A percentile compares a stretch with the other conserved stretches of the same genome.
Evolutionary conservation across 331 rosid genomes (phyloP).

Genomic region (Pyracantha coccinea): DNA sequence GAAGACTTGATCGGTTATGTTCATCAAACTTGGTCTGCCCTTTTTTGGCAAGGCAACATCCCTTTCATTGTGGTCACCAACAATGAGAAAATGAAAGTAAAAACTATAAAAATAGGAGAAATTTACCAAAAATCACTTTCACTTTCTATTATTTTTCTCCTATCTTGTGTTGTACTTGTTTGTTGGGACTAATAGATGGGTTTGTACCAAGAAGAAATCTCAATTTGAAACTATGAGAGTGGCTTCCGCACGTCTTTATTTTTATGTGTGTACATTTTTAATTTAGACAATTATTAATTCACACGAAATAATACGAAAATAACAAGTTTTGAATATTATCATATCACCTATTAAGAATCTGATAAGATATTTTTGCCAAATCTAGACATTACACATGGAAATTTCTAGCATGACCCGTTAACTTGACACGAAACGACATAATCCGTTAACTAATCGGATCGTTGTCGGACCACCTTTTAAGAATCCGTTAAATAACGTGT

Average conservation of each 20-base stretch:
- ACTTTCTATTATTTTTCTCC: background rate
- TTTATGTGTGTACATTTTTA: background rate
- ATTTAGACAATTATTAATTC: too few relatives aligned
- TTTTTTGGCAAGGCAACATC: background rate
- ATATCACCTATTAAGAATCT: too few relatives aligned
- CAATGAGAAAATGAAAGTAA: background rate
- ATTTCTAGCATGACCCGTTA: too few relatives aligned
- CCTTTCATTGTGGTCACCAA: background rate
- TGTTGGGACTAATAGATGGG: background rate
- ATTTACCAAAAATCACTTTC: background rate
- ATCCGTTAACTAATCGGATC: too few relatives aligned
- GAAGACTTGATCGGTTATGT: background rate
- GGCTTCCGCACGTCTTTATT: accelerated
- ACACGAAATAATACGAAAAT: too few relatives aligned
- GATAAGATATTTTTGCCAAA: too few relatives aligned
- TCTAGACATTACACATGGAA: too few relatives aligned
- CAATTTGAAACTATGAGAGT: background rate
- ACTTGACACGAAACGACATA: too few relatives aligned
- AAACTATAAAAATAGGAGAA: background rate
- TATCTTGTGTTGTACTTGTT: background rate
- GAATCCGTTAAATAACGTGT: accelerated
- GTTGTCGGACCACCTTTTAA: too few relatives aligned
- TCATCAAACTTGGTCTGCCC: background rate
- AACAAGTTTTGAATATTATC: too few relatives aligned
- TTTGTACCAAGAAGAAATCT: background rate